Conservation (phyloP, 352 stramenopile species). For the Globisporangium okanoganense region DNA sequence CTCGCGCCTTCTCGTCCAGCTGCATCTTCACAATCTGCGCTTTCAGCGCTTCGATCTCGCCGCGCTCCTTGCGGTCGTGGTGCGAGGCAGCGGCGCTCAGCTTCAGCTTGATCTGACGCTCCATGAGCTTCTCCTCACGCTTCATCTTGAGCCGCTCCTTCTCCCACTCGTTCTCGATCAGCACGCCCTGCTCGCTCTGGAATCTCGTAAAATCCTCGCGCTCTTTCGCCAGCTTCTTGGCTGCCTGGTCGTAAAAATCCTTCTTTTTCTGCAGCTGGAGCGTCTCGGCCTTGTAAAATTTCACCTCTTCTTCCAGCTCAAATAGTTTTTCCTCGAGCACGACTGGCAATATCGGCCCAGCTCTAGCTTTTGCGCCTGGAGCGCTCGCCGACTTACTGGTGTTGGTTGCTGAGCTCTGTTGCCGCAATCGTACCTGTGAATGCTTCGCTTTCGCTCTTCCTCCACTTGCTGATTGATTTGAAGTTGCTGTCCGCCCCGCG, state of each 20-base stretch:
- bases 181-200: slow-evolving; percentile 42
- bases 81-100: slow-evolving; percentile 50
- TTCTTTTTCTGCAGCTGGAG: slow-evolving; percentile 73
- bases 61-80: slow-evolving; percentile 54
- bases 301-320: slow-evolving; percentile 83
- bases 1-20: slow-evolving; percentile 53
- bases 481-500: not conserved
- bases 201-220: slow-evolving; percentile 46
- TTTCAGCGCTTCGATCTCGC: slow-evolving; percentile 71
- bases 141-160: slow-evolving; percentile 72
- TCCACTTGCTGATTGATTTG: slow-evolving; percentile 3
- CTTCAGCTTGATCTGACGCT: slow-evolving; percentile 71
- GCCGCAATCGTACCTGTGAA: not conserved
- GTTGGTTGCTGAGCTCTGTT: not conserved
- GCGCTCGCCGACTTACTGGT: not conserved
- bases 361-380: not conserved
- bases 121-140: slow-evolving; percentile 57
- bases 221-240: slow-evolving; percentile 49
- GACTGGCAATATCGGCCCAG: slow-evolving; percentile 35
- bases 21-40: slow-evolving; percentile 83
- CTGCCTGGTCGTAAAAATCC: slow-evolving; percentile 57
- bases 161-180: slow-evolving; percentile 72
- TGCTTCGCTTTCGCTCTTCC: not conserved
- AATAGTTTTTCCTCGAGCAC: slow-evolving; percentile 80
- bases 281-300: slow-evolving; percentile 81